Base-by-base conservation (phyloP, 371 early-diverging fungal species). In the Mucor lusitanicus region DNA sequence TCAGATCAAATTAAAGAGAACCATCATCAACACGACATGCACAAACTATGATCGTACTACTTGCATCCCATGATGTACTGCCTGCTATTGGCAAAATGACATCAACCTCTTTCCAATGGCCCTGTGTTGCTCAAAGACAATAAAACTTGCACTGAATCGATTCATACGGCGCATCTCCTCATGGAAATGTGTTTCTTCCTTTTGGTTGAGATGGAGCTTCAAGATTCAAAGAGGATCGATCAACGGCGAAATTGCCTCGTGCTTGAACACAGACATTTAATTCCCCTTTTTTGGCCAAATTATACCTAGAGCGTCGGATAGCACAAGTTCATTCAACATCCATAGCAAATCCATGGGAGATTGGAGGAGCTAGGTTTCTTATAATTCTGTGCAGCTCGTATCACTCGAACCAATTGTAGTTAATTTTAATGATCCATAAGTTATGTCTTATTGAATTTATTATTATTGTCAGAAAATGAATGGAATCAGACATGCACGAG, bases 391-490 rank as follows among this genome's bases (percentile, higher is more conserved):
- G 35, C 9, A 35, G 11, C 6, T 35, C 12, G 37, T 37, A 37
- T 37, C 37, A 37, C 37, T 37, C 13, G 37, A 37, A 13, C 3
- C 13, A 1, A 37, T 37, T 13, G 3, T 37, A 37, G 13, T 13
- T 1, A 13, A 13, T 37, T 37, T 37, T 28, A 37, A 37, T 35
- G 35, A 11, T 30, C 30, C 30, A 30, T 30, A 30, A 30, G 6
- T 2, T 6, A 30, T 30, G 33, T 7, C 33, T 7, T 13, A 13
- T 2, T 37, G 13, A 37, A 7, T 37, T 32, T 33, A 35, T 65
- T 73, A n/a, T n/a, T n/a, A n/a, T n/a, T n/a, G n/a, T n/a, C n/a
- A 80, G 61, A 74, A 75, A 30, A 80, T 13, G 15, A 28, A 62
- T 1, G 81, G 81, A 4, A 81, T 50, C 33, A 81, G 65, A 37